These are phyloP conservation scores for Lachancea fermentati DNA, from an alignment of 805 yeast genomes.

Conservation along the genomic window DNA sequence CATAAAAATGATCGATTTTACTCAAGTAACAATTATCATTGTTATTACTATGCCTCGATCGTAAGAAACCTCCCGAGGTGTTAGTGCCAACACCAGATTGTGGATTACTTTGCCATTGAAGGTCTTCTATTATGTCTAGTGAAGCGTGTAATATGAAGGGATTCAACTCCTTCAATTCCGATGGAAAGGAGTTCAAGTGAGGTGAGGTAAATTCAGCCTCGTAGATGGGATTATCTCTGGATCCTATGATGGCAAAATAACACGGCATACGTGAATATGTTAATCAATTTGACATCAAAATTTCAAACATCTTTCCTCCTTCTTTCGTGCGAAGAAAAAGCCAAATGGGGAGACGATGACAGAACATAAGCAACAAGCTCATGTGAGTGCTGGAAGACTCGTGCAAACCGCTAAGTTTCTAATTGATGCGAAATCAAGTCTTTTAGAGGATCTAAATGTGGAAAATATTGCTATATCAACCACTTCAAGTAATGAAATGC, in stretches of 20 bases:
- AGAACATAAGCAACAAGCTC: background rate
- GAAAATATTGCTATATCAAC: slow-evolving; percentile 2
- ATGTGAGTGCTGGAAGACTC: slow-evolving; percentile 4
- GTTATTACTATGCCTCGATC: slow-evolving; percentile 21
- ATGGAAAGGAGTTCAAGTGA: slow-evolving; percentile 41
- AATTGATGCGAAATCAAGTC: slow-evolving; percentile 23
- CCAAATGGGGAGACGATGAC: slow-evolving; percentile 1
- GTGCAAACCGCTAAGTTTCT: slow-evolving; percentile 20
- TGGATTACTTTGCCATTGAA: slow-evolving; percentile 68
- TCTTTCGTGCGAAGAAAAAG: background rate
- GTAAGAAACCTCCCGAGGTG: slow-evolving; percentile 21
- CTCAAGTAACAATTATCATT: slow-evolving; percentile 50
- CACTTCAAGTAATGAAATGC: background rate
- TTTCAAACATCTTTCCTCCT: background rate
- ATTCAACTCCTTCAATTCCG: slow-evolving; percentile 68
- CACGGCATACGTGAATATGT: slow-evolving; percentile 5
- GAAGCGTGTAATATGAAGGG: slow-evolving; percentile 89
- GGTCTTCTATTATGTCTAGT: slow-evolving; percentile 84
- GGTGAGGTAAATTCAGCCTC: slow-evolving; percentile 60
- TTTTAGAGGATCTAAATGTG: slow-evolving; percentile 30
- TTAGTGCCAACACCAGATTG: slow-evolving; percentile 9
- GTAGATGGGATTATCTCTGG: slow-evolving; percentile 78
- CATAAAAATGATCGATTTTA: slow-evolving; percentile 79
- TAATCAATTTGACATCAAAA: too few species aligned
- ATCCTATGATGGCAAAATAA: slow-evolving; percentile 83